Conservation (phyloP, 768 basidiomycete species). For the Suillus subaureus region DNA sequence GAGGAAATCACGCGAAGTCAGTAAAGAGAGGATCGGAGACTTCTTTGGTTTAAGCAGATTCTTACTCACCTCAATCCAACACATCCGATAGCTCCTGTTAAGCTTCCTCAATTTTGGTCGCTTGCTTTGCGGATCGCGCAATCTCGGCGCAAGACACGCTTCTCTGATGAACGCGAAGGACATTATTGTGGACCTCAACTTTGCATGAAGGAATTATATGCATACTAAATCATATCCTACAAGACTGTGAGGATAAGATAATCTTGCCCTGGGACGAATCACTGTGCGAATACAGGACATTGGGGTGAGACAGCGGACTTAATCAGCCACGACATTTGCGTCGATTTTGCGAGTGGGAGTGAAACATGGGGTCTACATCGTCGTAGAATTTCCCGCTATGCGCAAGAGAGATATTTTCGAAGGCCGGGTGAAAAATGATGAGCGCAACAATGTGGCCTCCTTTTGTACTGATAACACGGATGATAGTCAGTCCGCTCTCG, state of each 20-base stretch:
- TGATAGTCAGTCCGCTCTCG: not conserved
- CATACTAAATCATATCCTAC: not conserved
- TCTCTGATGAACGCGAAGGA: constrained; percentile 65
- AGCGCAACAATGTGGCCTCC: not conserved
- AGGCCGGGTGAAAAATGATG: not conserved
- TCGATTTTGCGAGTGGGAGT: not conserved
- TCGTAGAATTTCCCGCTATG: not conserved
- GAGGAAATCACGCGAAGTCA: not conserved
- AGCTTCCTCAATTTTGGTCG: constrained; percentile 54
- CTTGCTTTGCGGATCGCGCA: constrained; percentile 56
- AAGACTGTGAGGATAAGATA: not conserved
- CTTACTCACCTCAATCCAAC: constrained; percentile 12
- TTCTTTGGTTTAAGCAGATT: not conserved
- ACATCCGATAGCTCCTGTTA: constrained; percentile 58
- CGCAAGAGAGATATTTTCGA: not conserved
- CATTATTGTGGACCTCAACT: constrained; percentile 29
- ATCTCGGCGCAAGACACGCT: constrained; percentile 54
- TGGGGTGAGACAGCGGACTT: not conserved
- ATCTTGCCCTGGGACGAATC: not conserved
- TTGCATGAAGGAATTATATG: not conserved
- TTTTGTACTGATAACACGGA: not conserved
- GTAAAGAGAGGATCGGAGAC: not conserved
- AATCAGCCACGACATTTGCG: not conserved
- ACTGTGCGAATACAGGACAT: not conserved
- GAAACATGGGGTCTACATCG: not conserved